phyloP scores from a whole-genome alignment of 2,329 filamentous ascomycete genomes.

The Exutisphaerella laricina region DNA sequence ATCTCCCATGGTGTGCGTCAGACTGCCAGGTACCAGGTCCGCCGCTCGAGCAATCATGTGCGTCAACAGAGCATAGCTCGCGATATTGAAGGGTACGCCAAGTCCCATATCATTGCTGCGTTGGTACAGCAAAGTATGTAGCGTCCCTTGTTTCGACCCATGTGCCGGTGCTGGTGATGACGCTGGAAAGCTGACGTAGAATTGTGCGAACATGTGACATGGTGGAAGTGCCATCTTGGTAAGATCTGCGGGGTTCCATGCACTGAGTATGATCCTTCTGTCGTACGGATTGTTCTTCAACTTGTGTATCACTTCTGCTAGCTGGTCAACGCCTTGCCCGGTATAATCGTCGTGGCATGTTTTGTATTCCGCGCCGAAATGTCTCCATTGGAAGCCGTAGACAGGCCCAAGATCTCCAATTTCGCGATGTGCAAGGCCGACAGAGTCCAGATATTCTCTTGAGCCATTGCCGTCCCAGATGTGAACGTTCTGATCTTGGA shows the following conservation, averaged over 20 bases:
- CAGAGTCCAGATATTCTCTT: constrained; percentile 78
- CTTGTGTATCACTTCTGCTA: constrained; percentile 85
- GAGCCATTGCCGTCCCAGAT: constrained; percentile 99
- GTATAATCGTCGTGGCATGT: constrained; percentile 76
- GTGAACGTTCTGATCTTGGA: constrained; percentile 76
- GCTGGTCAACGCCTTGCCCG: constrained; percentile 85
- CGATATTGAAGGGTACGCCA: constrained; percentile 96
- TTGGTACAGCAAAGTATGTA: constrained; percentile 90
- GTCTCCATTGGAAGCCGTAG: constrained; percentile 98
- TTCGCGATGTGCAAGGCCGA: constrained; percentile 74
- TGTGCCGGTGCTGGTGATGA: constrained; percentile 25
- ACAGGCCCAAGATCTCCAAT: constrained; percentile 90
- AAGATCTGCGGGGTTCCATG: constrained; percentile 89
- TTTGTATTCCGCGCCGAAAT: constrained; percentile 88
- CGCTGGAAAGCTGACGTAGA: constrained; percentile 74
- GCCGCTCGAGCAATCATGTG: constrained; percentile 91
- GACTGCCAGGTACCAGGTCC: constrained; percentile 73
- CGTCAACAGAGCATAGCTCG: constrained; percentile 84
- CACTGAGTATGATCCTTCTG: constrained; percentile 79
- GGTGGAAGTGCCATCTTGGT: constrained; percentile 86
- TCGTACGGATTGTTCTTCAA: constrained; percentile 80
- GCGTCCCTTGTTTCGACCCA: constrained; percentile 53
- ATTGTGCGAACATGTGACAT: constrained; percentile 97
- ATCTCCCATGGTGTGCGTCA: constrained; percentile 96
- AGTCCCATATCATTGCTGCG: constrained; percentile 95